Conservation (phyloP, 208 protist genomes). For the Crithidia bombi region DNA sequence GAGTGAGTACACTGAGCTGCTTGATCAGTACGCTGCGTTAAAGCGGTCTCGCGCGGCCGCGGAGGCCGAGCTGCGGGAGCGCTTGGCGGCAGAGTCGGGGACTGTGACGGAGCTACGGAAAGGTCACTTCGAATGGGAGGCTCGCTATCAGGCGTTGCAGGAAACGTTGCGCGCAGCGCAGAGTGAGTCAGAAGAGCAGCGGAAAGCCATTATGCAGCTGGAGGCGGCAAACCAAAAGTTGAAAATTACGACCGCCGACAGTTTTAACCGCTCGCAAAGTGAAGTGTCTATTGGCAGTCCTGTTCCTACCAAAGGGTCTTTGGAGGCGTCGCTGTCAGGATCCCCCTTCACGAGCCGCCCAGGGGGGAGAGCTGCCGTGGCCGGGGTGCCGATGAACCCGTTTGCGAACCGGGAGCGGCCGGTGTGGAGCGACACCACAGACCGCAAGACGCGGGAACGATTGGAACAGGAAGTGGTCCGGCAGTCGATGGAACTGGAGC, state of each 20-base stretch:
- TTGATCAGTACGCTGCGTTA: conserved; percentile 38
- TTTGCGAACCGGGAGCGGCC: conserved; percentile 23
- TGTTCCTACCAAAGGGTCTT: conserved; percentile 1
- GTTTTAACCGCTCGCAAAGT: conserved; percentile 7
- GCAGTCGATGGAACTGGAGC: conserved; percentile 76
- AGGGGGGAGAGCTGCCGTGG: conserved; percentile 1
- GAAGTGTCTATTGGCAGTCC: conserved; percentile 3
- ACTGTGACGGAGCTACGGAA: conserved; percentile 20
- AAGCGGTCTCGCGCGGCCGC: conserved; percentile 34
- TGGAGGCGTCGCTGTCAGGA: conserved; percentile 8
- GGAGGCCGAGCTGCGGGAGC: conserved; percentile 32
- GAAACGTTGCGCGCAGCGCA: conserved; percentile 22
- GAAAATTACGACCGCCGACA: conserved; percentile 3
- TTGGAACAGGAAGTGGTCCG: conserved; percentile 76
- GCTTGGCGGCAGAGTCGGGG: conserved; percentile 14
- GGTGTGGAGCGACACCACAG: conserved; percentile 26
- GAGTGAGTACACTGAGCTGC: conserved; percentile 38
- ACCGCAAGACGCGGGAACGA: conserved; percentile 38
- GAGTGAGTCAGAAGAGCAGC: conserved; percentile 29
- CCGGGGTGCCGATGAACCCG: conserved; percentile 19
- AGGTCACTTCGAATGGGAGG: conserved; percentile 22
- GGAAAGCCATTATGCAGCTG: conserved; percentile 28
- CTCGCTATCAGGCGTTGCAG: conserved; percentile 24
- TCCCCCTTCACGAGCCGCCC: not conserved
- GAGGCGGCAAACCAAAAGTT: conserved; percentile 29